Evolutionary conservation across 2,329 filamentous ascomycete species (phyloP).

Genomic region (Arthrinium phaeospermum): DNA sequence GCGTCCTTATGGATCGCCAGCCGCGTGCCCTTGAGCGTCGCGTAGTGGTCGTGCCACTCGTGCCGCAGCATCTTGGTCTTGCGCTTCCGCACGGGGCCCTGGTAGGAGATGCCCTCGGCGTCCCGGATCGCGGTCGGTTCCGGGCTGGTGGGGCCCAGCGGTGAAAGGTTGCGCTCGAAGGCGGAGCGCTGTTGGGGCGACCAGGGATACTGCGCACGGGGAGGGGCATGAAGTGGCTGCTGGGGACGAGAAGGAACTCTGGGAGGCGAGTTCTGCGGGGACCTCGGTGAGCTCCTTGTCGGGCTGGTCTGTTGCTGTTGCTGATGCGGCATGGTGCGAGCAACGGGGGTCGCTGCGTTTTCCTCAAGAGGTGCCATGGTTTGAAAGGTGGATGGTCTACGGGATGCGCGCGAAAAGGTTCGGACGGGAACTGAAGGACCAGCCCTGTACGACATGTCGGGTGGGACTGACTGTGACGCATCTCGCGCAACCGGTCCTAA

Average conservation of each 20-base stretch:
- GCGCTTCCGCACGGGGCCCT: constrained; percentile 93
- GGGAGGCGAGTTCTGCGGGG: constrained; percentile 38
- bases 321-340: constrained; percentile 33
- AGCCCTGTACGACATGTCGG: constrained; percentile 82
- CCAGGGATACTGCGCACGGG: constrained; percentile 62
- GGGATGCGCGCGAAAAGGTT: constrained; percentile 62
- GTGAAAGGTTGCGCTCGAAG: constrained; percentile 45
- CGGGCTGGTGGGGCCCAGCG: constrained; percentile 46
- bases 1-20: constrained; percentile 77
- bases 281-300: constrained; percentile 41
- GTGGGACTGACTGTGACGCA: constrained; percentile 87
- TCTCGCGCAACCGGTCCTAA: constrained; percentile 77
- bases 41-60: constrained; percentile 93
- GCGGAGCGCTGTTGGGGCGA: constrained; percentile 52
- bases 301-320: constrained; percentile 32
- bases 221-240: constrained; percentile 56
- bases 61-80: constrained; percentile 87
- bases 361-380: constrained; percentile 74
- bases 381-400: constrained; percentile 73
- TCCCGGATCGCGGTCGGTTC: constrained; percentile 40
- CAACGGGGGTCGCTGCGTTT: constrained; percentile 54
- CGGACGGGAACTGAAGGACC: constrained; percentile 43
- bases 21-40: constrained; percentile 78
- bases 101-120: constrained; percentile 66
- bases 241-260: constrained; percentile 44